Evolutionary conservation across 2,329 filamentous ascomycete genomes (phyloP).

Genomic region (Calonectria multiphialidica): DNA sequence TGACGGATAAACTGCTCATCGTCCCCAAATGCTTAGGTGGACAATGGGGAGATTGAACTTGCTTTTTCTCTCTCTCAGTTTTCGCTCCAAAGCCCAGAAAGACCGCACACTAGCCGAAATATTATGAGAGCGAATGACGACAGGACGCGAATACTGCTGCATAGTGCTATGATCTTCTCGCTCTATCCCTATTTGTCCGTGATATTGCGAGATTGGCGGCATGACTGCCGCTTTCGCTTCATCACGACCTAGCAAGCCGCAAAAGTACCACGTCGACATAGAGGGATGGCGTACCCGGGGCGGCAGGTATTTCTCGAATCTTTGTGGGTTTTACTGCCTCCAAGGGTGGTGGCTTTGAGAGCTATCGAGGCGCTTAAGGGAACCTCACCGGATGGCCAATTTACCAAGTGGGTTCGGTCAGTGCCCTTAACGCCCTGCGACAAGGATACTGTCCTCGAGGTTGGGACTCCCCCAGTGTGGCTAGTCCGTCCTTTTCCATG

Average conservation of each 20-base stretch:
- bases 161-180: neutral
- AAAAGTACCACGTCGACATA: slow-evolving; percentile 6
- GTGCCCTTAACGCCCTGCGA: slow-evolving; percentile 4
- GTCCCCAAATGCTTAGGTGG: neutral
- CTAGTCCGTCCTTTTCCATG: neutral
- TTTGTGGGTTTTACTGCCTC: neutral
- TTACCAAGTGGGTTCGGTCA: slow-evolving; percentile 25
- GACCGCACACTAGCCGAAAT: slow-evolving; percentile 3
- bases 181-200: neutral
- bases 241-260: neutral
- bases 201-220: neutral
- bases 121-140: neutral
- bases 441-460: slow-evolving; percentile 1
- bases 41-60: neutral
- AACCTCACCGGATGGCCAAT: slow-evolving; percentile 21
- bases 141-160: neutral
- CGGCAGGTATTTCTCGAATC: neutral
- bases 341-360: slow-evolving; percentile 8
- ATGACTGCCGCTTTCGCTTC: neutral
- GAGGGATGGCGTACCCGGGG: neutral
- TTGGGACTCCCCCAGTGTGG: neutral
- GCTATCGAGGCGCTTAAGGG: slow-evolving; percentile 26
- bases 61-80: neutral
- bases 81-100: neutral
- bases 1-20: neutral